Percentiles rank a stretch among this genome's conserved stretches.
Evolutionary conservation across 176 grass and related monocot species (phyloP).

Genomic region (Canna indica): DNA sequence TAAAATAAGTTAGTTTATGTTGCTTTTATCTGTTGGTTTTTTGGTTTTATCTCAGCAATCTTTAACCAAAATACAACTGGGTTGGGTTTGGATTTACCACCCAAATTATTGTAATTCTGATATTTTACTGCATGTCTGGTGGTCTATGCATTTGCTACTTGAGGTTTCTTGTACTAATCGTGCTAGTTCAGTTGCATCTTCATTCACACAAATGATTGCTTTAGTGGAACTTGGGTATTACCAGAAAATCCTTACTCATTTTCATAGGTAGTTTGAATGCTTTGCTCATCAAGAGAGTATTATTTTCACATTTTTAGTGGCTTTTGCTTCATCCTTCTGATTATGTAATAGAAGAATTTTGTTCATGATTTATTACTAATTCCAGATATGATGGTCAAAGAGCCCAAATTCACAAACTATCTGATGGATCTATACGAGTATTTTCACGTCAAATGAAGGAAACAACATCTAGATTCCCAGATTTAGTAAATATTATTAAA

Average conservation of each 20-base stretch:
- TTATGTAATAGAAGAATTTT: not conserved
- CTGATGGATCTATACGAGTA: slow-evolving; percentile 64
- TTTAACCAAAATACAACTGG: not conserved
- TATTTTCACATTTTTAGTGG: not conserved
- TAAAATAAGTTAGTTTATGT: not conserved
- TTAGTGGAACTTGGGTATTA: not conserved
- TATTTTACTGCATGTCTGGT: not conserved
- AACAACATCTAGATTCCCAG: slow-evolving; percentile 76
- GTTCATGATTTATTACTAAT: slow-evolving; percentile 4
- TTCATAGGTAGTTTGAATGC: not conserved
- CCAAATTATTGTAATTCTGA: not conserved
- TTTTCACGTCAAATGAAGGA: slow-evolving; percentile 99
- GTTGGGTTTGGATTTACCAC: not conserved
- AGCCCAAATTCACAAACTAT: slow-evolving; percentile 85
- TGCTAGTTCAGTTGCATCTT: not conserved
- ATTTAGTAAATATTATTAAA: slow-evolving; percentile 70
- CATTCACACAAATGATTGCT: not conserved
- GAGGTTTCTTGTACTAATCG: not conserved
- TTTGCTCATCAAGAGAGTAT: not conserved
- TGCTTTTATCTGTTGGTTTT: not conserved
- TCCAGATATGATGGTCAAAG: slow-evolving; percentile 96
- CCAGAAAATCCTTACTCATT: not conserved
- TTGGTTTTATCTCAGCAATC: not conserved
- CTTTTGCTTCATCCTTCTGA: not conserved
- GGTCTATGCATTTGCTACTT: not conserved